These are phyloP conservation scores for Vitis hybrid DNA, from an alignment of 177 flowering plant genomes.

Conservation along the genomic window DNA sequence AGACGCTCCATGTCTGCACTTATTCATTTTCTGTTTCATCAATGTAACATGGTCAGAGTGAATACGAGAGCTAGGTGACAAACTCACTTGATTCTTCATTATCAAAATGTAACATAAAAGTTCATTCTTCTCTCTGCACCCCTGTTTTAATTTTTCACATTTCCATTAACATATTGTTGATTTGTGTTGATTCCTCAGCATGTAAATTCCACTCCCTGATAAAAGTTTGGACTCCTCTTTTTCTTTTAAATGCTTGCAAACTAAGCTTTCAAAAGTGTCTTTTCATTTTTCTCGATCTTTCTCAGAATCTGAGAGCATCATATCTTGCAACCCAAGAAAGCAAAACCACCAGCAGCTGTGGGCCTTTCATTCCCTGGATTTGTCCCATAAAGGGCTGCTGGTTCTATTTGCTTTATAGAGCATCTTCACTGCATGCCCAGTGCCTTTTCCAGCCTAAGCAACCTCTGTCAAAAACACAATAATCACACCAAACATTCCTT, in stretches of 20 bases:
- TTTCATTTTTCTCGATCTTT: neutral
- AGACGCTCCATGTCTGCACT: neutral
- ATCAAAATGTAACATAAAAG: neutral
- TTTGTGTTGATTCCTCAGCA: neutral
- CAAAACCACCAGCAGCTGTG: conserved; percentile 1
- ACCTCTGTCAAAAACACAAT: neutral
- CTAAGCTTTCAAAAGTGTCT: neutral
- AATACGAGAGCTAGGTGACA: neutral
- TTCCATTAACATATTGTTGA: neutral
- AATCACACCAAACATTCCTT: neutral
- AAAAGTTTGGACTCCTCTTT: neutral
- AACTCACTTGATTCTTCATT: neutral
- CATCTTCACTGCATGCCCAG: neutral
- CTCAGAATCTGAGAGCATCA: neutral
- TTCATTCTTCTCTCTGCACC: neutral
- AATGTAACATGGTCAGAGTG: neutral
- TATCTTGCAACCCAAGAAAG: conserved; percentile 6
- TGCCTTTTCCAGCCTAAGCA: neutral
- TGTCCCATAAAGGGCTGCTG: conserved; percentile 3
- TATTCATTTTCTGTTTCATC: neutral
- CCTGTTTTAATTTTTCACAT: neutral
- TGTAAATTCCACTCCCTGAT: neutral
- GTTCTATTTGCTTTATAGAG: neutral
- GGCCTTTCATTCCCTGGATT: conserved; percentile 1
- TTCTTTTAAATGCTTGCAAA: neutral